Conservation (phyloP, 441 rosid species). For the Flueggea neowawraea region DNA sequence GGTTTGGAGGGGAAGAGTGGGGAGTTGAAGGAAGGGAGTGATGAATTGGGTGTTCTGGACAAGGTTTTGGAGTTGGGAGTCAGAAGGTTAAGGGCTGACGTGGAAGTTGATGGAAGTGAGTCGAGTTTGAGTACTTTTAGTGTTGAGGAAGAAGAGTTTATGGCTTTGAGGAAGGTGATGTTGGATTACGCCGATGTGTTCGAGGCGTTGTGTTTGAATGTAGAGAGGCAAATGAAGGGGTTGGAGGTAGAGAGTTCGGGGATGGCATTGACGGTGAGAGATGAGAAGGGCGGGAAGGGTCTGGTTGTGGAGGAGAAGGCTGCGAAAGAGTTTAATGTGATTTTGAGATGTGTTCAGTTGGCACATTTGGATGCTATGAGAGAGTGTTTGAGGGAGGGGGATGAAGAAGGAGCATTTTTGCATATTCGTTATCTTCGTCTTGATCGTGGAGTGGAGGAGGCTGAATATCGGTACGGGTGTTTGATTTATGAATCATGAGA, state of each 20-base stretch:
- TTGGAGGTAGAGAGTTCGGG: slow-evolving; percentile 35
- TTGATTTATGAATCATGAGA: slow-evolving; percentile 4
- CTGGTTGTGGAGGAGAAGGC: slow-evolving; percentile 33
- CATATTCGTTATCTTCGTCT: slow-evolving; percentile 68
- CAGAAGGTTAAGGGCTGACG: slow-evolving; percentile 59
- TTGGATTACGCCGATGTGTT: slow-evolving; percentile 66
- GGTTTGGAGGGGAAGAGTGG: slow-evolving; percentile 23
- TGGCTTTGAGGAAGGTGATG: slow-evolving; percentile 47
- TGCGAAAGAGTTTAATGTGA: slow-evolving; percentile 43
- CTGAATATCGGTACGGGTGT: slow-evolving; percentile 59
- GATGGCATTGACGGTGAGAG: slow-evolving; percentile 39
- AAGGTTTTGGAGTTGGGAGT: slow-evolving; percentile 68
- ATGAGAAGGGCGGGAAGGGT: slow-evolving; percentile 19
- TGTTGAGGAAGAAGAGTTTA: slow-evolving; percentile 49
- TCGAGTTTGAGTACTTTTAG: slow-evolving; percentile 12
- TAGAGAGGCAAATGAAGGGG: slow-evolving; percentile 58
- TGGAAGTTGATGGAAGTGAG: slow-evolving; percentile 3
- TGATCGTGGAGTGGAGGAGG: slow-evolving; percentile 64
- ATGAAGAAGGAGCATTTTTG: slow-evolving; percentile 53
- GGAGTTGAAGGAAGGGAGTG: slow-evolving; percentile 28
- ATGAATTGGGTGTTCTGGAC: slow-evolving; percentile 53
- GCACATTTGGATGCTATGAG: slow-evolving; percentile 74
- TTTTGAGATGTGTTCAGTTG: slow-evolving; percentile 62
- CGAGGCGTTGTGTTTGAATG: slow-evolving; percentile 66
- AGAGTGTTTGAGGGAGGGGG: slow-evolving; percentile 37